Percentiles rank a stretch among this genome's conserved stretches.
Conservation (phyloP, 2,329 filamentous ascomycete species). For the Plectosphaerella plurivora region DNA sequence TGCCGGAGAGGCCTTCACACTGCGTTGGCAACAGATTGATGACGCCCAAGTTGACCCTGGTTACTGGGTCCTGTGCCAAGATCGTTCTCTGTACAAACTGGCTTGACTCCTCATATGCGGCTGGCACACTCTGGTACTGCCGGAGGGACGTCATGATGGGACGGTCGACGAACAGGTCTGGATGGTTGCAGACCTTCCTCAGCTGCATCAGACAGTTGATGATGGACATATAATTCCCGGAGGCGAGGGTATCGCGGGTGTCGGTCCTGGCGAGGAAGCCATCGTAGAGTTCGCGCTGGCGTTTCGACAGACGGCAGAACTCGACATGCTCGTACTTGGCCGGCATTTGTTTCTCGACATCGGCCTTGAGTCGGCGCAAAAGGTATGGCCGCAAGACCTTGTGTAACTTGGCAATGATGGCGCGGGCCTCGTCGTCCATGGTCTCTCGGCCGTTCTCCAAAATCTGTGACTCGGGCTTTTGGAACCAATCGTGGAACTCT, state of each 20-base stretch:
- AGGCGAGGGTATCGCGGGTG: slow-evolving; percentile 82
- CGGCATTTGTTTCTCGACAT: slow-evolving; percentile 99
- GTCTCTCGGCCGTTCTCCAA: slow-evolving; percentile 90
- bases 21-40: slow-evolving; percentile 73
- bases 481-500: slow-evolving; percentile 95
- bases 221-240: slow-evolving; percentile 94
- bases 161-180: slow-evolving; percentile 91
- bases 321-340: slow-evolving; percentile 97
- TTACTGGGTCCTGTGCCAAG: slow-evolving; percentile 57
- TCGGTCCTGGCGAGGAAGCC: slow-evolving; percentile 89
- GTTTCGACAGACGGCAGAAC: slow-evolving; percentile 90
- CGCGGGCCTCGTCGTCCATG: slow-evolving; percentile 89
- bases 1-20: slow-evolving; percentile 60
- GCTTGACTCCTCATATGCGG: slow-evolving; percentile 71
- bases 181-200: slow-evolving; percentile 97
- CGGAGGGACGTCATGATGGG: slow-evolving; percentile 97
- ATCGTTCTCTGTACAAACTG: slow-evolving; percentile 63
- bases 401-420: slow-evolving; percentile 89
- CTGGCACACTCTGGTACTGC: slow-evolving; percentile 74
- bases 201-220: slow-evolving; percentile 98
- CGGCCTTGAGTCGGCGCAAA: slow-evolving; percentile 83
- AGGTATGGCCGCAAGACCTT: slow-evolving; percentile 91
- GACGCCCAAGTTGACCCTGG: slow-evolving; percentile 66
- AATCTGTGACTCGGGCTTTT: slow-evolving; percentile 92
- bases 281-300: slow-evolving; percentile 93